These are phyloP conservation scores for Pelagomonas calceolata DNA, from an alignment of 108 stramenopile genomes.

Conservation along the genomic window DNA sequence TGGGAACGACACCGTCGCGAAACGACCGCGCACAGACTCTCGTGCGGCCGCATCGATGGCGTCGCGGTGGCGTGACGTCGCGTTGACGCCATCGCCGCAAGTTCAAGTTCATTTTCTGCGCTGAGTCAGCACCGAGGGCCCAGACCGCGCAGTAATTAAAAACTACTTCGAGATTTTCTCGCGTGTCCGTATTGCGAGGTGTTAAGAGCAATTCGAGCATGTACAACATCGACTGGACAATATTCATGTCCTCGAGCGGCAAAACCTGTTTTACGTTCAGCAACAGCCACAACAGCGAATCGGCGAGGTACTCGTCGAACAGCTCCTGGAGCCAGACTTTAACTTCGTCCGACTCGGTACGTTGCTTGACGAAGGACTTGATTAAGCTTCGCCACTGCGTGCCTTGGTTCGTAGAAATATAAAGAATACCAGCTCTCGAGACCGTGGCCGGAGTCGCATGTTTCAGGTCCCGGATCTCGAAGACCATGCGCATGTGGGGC, in stretches of 20 bases:
- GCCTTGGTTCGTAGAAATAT: slow-evolving; percentile 63
- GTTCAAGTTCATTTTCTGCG: too few species aligned
- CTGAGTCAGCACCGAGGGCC: slow-evolving; percentile 68
- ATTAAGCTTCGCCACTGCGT: slow-evolving; percentile 68
- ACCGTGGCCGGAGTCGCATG: slow-evolving; percentile 70
- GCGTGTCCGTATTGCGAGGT: slow-evolving; percentile 28
- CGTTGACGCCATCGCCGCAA: too few species aligned
- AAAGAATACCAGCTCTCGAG: slow-evolving; percentile 66
- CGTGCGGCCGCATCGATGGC: too few species aligned
- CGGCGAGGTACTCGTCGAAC: slow-evolving; percentile 36
- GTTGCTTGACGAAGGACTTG: slow-evolving; percentile 40
- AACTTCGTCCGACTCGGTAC: slow-evolving; percentile 23
- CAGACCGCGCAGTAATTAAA: slow-evolving; percentile 66
- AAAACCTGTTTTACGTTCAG: slow-evolving; percentile 42
- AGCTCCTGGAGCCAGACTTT: slow-evolving; percentile 16
- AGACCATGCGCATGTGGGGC: slow-evolving; percentile 67
- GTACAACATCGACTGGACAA: slow-evolving; percentile 50
- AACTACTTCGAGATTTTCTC: slow-evolving; percentile 42
- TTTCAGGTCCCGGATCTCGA: slow-evolving; percentile 69
- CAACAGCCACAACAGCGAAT: slow-evolving; percentile 25
- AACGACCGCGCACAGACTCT: too few species aligned
- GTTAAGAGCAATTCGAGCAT: slow-evolving; percentile 57
- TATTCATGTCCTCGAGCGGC: slow-evolving; percentile 45
- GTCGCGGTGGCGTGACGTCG: too few species aligned
- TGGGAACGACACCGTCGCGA: too few species aligned